Conservation (phyloP, 1,139 yeast species). For the Candida pseudoviswanathii region DNA sequence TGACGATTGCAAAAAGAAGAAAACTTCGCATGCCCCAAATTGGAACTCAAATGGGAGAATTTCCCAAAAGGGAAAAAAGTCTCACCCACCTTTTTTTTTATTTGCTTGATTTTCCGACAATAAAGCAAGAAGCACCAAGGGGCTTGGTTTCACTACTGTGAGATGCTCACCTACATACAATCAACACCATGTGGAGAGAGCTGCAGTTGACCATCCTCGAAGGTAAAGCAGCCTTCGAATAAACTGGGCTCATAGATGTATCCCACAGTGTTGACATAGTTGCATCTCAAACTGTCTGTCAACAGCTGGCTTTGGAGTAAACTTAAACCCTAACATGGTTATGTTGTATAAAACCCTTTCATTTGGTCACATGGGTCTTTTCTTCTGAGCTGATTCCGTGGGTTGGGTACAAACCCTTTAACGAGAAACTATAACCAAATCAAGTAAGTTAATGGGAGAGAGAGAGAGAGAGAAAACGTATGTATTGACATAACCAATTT, state of each 20-base stretch:
- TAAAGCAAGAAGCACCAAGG: too few species aligned
- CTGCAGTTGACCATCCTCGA: background rate
- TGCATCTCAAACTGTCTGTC: too few species aligned
- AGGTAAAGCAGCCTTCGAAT: too few species aligned
- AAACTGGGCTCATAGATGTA: background rate
- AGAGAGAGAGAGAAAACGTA: too few species aligned
- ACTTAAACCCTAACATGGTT: too few species aligned
- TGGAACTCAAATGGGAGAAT: background rate
- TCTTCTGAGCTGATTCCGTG: too few species aligned
- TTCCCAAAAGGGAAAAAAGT: conserved; percentile 5
- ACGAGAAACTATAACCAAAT: background rate
- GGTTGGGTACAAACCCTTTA: too few species aligned
- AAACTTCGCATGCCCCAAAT: background rate
- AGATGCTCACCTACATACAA: too few species aligned
- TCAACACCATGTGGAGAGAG: too few species aligned
- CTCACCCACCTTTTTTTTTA: background rate
- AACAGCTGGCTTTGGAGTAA: too few species aligned
- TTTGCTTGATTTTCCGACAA: background rate
- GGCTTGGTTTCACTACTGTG: too few species aligned
- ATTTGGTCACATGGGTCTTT: background rate
- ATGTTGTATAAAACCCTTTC: background rate
- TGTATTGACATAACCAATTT: background rate
- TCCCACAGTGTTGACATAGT: background rate
- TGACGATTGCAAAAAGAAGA: conserved; percentile 2
- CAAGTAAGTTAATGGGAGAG: background rate